These are phyloP conservation scores for Coemansia asiatica DNA, from an alignment of 192 early-diverging fungal species.

Conservation along the genomic window DNA sequence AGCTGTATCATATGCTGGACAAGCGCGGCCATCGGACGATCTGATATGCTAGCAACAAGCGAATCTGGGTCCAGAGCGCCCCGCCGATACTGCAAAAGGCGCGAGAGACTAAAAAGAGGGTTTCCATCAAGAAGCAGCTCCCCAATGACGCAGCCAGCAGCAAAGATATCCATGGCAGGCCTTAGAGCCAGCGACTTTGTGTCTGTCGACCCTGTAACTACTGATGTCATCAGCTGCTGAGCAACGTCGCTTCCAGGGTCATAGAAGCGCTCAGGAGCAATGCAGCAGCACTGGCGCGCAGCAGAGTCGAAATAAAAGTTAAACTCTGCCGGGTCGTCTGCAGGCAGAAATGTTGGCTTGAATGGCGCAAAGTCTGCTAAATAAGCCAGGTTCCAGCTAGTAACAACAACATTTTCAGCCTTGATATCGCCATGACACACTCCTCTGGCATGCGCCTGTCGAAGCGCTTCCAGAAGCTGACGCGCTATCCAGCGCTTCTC, in stretches of 20 bases:
- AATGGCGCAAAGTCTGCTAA: conserved; percentile 85
- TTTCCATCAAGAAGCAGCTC: conserved; percentile 94
- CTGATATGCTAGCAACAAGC: conserved; percentile 80
- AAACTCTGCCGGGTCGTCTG: conserved; percentile 95
- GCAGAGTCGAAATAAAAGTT: conserved; percentile 96
- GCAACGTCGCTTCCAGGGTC: conserved; percentile 57
- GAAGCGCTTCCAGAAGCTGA: conserved; percentile 79
- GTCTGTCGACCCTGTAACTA: not conserved
- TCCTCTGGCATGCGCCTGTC: conserved; percentile 69
- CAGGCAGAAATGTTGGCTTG: conserved; percentile 92
- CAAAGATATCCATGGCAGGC: conserved; percentile 94
- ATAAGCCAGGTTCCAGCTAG: conserved; percentile 95
- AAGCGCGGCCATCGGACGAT: conserved; percentile 71
- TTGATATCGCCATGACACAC: conserved; percentile 96
- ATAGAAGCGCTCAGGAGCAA: conserved; percentile 95
- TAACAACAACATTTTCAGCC: conserved; percentile 91
- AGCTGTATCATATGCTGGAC: conserved; percentile 87
- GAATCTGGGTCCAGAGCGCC: conserved; percentile 64
- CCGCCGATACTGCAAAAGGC: conserved; percentile 84
- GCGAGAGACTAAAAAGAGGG: conserved; percentile 87
- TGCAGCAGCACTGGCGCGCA: conserved; percentile 83
- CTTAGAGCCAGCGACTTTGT: conserved; percentile 55
- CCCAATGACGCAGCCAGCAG: conserved; percentile 86
- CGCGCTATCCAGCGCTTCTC: conserved; percentile 97
- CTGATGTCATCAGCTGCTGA: conserved; percentile 21